Percentiles rank a stretch among this genome's conserved stretches.
These are phyloP conservation scores for Pyrenochaeta sp. DNA, from an alignment of 2,329 filamentous ascomycete genomes.

Conservation along the genomic window DNA sequence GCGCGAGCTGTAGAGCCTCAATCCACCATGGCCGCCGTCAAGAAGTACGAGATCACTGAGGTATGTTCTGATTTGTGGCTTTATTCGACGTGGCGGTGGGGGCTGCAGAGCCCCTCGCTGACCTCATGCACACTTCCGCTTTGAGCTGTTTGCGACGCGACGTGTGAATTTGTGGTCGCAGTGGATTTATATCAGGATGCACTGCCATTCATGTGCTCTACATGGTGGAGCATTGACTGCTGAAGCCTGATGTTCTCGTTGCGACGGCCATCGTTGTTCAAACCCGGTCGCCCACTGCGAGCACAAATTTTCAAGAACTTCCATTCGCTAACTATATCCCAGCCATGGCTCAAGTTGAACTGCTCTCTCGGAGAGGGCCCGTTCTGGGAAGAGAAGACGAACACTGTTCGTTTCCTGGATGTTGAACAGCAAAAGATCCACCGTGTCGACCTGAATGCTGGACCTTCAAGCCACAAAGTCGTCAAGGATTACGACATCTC, in stretches of 20 bases:
- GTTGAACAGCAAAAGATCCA: slow-evolving; percentile 80
- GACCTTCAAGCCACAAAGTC: slow-evolving; percentile 64
- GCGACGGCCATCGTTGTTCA: background rate
- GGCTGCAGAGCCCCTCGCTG: slow-evolving; percentile 33
- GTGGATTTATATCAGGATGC: too few species aligned
- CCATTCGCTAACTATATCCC: slow-evolving; percentile 13
- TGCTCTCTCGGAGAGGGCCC: slow-evolving; percentile 77
- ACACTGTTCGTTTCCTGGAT: slow-evolving; percentile 79
- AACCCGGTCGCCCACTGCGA: too few species aligned
- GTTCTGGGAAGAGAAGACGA: slow-evolving; percentile 71
- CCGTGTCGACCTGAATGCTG: slow-evolving; percentile 70
- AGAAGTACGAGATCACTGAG: slow-evolving; percentile 47
- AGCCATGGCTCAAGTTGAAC: slow-evolving; percentile 65
- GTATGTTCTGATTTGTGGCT: slow-evolving; percentile 32
- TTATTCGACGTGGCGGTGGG: slow-evolving; percentile 15
- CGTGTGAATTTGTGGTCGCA: background rate
- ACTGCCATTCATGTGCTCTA: too few species aligned
- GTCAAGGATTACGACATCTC: slow-evolving; percentile 64
- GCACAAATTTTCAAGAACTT: background rate
- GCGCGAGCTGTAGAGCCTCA: slow-evolving; percentile 15
- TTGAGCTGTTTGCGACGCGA: slow-evolving; percentile 7
- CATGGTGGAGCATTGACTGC: too few species aligned
- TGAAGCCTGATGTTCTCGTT: too few species aligned
- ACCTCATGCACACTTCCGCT: slow-evolving; percentile 21
- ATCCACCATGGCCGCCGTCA: slow-evolving; percentile 36